Evolutionary conservation across 2,329 filamentous ascomycete species (phyloP), one percentile per base, ranked within the genome.

Genomic region (Emergomyces africanus): DNA sequence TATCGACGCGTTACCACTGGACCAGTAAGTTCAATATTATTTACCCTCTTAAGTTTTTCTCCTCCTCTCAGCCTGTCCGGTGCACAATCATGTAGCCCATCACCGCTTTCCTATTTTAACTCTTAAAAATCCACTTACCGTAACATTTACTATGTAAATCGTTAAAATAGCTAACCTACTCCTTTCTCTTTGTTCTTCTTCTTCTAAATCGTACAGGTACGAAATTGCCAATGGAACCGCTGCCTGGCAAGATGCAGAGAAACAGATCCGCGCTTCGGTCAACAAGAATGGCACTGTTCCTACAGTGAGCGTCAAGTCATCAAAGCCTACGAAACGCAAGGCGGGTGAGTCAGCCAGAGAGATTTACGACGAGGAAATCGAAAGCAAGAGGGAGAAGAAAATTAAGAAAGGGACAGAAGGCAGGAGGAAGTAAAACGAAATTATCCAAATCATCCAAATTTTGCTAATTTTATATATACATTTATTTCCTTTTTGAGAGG

Each of bases 1-100:
- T 64, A 96, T 97, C 68, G 89, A 96, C 77, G 87, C 90, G 63
- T 77, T 97, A 62, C 91, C 92, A 50, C 79, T 97, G 57, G 90
- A 96, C 68, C 86, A 88, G 83, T 92, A 80, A 81, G 86, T 75
- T 59, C 49, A 37, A 6, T 50, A 23, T 56, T 14, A 18, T 42
- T 54, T 46, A 33, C 50, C 10, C 50, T 35, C 30, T 12, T 30
- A 33, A 50, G 49, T 25, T 49, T 56, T 20, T 18, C 20, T 28
- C 15, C 18, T 42, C 46, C 28, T 15, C 35, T 18, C 4, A 9
- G 1, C 33, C 12, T 8, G 15, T 28, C 53, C 14, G 14, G 14
- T 15, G 35, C 53, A 55, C 5, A n/a, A 35, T 39, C 1, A 37
- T n/a, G 4, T 25, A 20, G 18, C 15, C 15, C 25, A n/a, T 30